Evolutionary conservation across 331 rosid species (phyloP).

Genomic region (Rhamnella rubrinervis): DNA sequence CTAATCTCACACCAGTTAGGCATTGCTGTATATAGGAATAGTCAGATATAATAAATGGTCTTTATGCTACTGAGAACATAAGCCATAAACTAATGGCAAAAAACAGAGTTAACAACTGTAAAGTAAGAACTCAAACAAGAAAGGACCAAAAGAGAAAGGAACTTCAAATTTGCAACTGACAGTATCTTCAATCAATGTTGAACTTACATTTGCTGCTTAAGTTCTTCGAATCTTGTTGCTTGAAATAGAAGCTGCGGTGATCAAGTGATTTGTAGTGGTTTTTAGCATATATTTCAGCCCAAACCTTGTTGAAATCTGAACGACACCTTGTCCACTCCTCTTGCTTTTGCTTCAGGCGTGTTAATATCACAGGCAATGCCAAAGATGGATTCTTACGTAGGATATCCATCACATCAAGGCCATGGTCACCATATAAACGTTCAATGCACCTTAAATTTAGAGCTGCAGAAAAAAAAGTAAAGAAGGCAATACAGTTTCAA

Average conservation of each 20-base stretch:
- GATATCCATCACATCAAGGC: conserved; percentile 79
- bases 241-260: conserved; percentile 89
- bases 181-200: background rate
- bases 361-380: conserved; percentile 66
- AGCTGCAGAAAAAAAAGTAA: conserved; percentile 44
- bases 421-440: conserved; percentile 87
- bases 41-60: background rate
- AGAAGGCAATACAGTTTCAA: background rate
- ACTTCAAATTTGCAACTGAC: background rate
- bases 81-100: background rate
- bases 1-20: background rate
- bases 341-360: conserved; percentile 84
- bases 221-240: conserved; percentile 93
- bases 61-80: conserved; percentile 3
- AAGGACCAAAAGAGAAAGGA: conserved; percentile 3
- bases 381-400: conserved; percentile 72
- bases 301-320: conserved; percentile 77
- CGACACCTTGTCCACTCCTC: conserved; percentile 89
- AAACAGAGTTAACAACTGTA: background rate
- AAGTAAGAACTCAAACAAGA: background rate
- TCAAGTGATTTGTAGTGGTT: conserved; percentile 91
- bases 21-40: background rate
- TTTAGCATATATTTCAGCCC: conserved; percentile 90
- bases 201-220: conserved; percentile 80
- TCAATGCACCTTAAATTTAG: conserved; percentile 80